Base-by-base conservation (phyloP, 305 asterid species). In the Rubia occidens region DNA sequence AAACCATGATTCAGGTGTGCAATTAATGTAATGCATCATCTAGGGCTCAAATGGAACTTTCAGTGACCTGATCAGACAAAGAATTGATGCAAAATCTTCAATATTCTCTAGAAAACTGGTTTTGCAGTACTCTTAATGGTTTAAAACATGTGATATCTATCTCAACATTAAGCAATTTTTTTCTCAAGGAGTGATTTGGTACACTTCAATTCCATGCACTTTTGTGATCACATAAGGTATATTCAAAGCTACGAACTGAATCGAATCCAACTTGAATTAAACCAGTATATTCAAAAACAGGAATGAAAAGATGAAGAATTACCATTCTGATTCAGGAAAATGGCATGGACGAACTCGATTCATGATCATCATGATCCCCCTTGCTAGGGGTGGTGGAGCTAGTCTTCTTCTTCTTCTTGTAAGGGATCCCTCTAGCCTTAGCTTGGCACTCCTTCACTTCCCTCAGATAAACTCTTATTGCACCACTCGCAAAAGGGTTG, bases 351-450 rank as follows among this genome's bases (percentile, higher is more conserved):
- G 87, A 83, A 65, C 84, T 72, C 11, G 86, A 81, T 11, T 76
- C 80, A 45, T 58, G 62, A 58, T 66, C 81, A 58, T 66, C 81
- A 51, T 62, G 59, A 53, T 53, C 76, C 15, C 55, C 60, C 5
- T 68, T 66, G 32, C 51, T 37, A 3, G 71, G 43, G 35, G 60
- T 18, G 60, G 77, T 42, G n/a, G 44, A 35, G 11, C 74, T 51
- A 24, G 49, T 80, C 84, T 84, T 86, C 78, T 81, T 86, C 72
- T 84, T 86, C 80, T 78, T 78, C 72, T 83, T 87, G 43, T 87
- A 87, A 2, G 89, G 90, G 14, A 87, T 83, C 67, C 93, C 93
- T 53, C 94, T 82, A 3, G 94, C 94, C 74, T 85, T 87, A 32
- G 87, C 79, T 63, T 87, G 94, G 69, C 81, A 75, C 74, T 87